A percentile compares a stretch with the other conserved stretches of the same genome.
Evolutionary conservation across 768 basidiomycete species (phyloP).

Genomic region (Dioszegia aurantiaca): DNA sequence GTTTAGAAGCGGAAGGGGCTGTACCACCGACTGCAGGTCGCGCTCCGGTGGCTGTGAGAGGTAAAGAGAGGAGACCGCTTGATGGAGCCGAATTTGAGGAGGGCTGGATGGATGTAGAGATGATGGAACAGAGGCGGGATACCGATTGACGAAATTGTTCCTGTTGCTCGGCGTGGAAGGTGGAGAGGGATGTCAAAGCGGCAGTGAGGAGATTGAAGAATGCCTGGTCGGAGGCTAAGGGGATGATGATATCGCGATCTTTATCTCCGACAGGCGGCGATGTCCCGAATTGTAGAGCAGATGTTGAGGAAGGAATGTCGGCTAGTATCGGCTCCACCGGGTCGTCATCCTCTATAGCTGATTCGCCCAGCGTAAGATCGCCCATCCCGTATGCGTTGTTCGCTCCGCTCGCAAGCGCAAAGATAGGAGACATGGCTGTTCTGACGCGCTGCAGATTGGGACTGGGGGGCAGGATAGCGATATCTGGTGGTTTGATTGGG

Average conservation of each 20-base stretch:
- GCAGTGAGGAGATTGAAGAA: constrained; percentile 73
- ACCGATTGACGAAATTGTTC: constrained; percentile 57
- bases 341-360: constrained; percentile 10
- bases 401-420: constrained; percentile 43
- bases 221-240: constrained; percentile 71
- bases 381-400: constrained; percentile 25
- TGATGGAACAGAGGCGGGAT: constrained; percentile 55
- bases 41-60: constrained; percentile 10
- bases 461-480: constrained; percentile 34
- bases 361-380: constrained; percentile 29
- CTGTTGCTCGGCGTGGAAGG: constrained; percentile 57
- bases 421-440: constrained; percentile 44
- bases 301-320: neutral
- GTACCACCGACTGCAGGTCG: constrained; percentile 49
- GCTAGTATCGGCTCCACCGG: constrained; percentile 1
- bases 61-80: constrained; percentile 22
- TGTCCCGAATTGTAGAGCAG: constrained; percentile 2
- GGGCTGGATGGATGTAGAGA: constrained; percentile 49
- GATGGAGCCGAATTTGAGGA: constrained; percentile 11
- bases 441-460: constrained; percentile 33
- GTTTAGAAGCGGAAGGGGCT: constrained; percentile 10
- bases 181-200: constrained; percentile 58
- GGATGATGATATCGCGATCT: constrained; percentile 65
- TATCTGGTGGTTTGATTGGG: constrained; percentile 1
- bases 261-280: constrained; percentile 15